Percentiles rank a stretch among this genome's conserved stretches.
phyloP scores from a whole-genome alignment of 805 yeast genomes.

The Pichia exigua region DNA sequence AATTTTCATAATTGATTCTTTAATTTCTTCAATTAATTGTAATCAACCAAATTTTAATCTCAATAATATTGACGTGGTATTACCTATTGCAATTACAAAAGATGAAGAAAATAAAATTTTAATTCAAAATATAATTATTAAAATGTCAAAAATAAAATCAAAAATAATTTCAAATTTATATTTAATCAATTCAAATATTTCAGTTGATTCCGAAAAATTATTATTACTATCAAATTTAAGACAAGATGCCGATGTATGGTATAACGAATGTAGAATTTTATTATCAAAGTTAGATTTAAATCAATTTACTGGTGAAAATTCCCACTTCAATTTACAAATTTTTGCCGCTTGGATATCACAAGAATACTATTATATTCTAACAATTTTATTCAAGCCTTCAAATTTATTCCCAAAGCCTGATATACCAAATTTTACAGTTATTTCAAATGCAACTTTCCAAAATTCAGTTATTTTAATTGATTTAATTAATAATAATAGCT shows the following conservation, averaged over 20 bases:
- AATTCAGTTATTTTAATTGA: slow-evolving; percentile 1
- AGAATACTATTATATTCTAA: slow-evolving; percentile 40
- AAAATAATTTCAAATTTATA: slow-evolving; percentile 25
- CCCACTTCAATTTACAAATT: slow-evolving; percentile 19
- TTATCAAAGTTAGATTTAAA: slow-evolving; percentile 14
- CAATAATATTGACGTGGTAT: slow-evolving; percentile 23
- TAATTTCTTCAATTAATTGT: slow-evolving; percentile 21
- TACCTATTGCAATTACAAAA: slow-evolving; percentile 29
- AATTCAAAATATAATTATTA: slow-evolving; percentile 30
- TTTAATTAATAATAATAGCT: not conserved
- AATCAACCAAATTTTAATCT: slow-evolving; percentile 24
- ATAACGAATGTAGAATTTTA: slow-evolving; percentile 17
- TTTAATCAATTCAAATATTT: slow-evolving; percentile 18
- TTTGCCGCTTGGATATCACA: slow-evolving; percentile 32
- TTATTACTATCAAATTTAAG: slow-evolving; percentile 28
- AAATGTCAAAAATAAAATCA: slow-evolving; percentile 41
- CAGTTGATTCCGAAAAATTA: slow-evolving; percentile 25
- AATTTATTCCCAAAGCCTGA: slow-evolving; percentile 39
- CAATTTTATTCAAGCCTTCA: slow-evolving; percentile 42
- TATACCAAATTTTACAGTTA: slow-evolving; percentile 26
- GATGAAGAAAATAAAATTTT: slow-evolving; percentile 37
- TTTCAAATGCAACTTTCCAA: slow-evolving; percentile 8
- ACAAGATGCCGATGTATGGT: slow-evolving; percentile 33
- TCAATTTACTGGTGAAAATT: not conserved
- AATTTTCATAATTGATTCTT: slow-evolving; percentile 22